These are phyloP conservation scores for Fraxinus pennsylvanica DNA, from an alignment of 257 asterid species.

Conservation along the genomic window DNA sequence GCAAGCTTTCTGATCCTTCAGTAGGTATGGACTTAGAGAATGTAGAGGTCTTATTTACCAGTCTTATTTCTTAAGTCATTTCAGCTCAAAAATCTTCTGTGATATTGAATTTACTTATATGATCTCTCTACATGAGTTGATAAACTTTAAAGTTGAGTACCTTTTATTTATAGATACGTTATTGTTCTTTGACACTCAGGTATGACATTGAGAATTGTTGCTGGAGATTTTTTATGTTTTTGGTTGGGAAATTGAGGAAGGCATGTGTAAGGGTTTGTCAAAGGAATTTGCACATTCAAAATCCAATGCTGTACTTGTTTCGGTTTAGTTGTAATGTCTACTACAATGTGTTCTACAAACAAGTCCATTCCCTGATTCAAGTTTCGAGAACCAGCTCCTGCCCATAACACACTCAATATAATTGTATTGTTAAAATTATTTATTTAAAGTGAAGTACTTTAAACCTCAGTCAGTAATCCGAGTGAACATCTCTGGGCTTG, in stretches of 20 bases:
- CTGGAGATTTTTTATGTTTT: neutral
- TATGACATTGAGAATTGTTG: neutral
- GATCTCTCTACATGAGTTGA: neutral
- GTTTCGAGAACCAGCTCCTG: neutral
- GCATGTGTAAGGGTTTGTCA: neutral
- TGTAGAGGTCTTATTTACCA: neutral
- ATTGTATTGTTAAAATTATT: neutral
- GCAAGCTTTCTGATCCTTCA: conserved; percentile 25
- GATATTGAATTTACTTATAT: neutral
- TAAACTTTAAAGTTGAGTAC: neutral
- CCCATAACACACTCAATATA: neutral
- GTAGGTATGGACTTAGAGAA: conserved; percentile 12
- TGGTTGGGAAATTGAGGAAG: neutral
- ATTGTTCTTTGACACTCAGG: neutral
- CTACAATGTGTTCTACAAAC: neutral
- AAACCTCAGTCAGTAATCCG: neutral
- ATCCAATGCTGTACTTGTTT: neutral
- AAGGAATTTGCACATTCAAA: conserved; percentile 2
- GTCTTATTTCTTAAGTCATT: neutral
- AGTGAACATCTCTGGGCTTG: neutral
- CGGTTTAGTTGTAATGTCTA: neutral
- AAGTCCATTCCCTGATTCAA: neutral
- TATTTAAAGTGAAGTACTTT: neutral
- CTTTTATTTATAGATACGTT: neutral
- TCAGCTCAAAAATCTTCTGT: neutral